These are phyloP conservation scores for Trichophyton equinum DNA, from an alignment of 2,329 filamentous ascomycete genomes.

Conservation along the genomic window DNA sequence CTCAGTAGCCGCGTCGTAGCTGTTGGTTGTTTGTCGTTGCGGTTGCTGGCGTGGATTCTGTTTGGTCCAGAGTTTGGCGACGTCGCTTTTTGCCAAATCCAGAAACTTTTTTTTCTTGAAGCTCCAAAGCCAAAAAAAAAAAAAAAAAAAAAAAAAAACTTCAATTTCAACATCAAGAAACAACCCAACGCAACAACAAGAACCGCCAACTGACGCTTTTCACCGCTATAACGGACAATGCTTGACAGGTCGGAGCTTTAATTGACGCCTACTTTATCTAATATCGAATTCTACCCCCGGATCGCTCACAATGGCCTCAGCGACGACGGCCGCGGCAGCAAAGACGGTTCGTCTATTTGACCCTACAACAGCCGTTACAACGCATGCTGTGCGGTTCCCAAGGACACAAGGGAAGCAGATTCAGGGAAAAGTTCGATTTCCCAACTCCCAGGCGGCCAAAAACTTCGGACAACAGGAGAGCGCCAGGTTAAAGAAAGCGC, in stretches of 20 bases:
- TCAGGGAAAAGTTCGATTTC: constrained; percentile 30
- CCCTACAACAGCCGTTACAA: constrained; percentile 11
- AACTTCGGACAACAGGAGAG: constrained; percentile 27
- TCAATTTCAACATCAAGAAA: neutral
- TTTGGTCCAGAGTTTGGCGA: neutral
- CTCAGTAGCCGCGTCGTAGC: neutral
- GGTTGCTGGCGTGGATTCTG: neutral
- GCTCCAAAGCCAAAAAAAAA: neutral
- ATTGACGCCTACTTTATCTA: neutral
- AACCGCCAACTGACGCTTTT: neutral
- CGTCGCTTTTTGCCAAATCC: neutral
- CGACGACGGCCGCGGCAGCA: constrained; percentile 8
- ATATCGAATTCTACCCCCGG: neutral
- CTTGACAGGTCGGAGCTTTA: neutral
- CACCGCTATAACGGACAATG: neutral
- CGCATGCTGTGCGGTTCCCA: constrained; percentile 12
- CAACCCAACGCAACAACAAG: neutral
- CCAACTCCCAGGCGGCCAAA: constrained; percentile 33
- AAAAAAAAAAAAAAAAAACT: neutral
- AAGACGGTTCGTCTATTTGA: constrained; percentile 11
- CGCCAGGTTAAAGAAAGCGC: constrained; percentile 32
- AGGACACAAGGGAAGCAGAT: constrained; percentile 20
- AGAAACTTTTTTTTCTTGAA: neutral
- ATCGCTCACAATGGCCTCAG: constrained; percentile 5
- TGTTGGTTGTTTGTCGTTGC: neutral